These are phyloP conservation scores for Gypsophila paniculata DNA, from an alignment of 179 eudicot species.

Conservation along the genomic window DNA sequence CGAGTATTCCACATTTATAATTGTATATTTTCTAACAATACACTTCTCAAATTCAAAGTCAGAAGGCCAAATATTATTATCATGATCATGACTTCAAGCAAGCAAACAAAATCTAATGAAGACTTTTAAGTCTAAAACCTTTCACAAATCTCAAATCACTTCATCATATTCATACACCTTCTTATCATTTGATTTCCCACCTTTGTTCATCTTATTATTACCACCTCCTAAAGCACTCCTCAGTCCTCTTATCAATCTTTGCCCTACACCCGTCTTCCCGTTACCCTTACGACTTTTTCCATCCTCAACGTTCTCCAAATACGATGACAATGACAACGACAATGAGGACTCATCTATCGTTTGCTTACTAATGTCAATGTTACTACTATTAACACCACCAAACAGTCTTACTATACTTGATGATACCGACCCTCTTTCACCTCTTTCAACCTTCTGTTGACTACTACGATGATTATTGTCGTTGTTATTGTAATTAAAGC, in stretches of 20 bases:
- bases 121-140: no score
- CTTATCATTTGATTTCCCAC: neutral
- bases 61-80: no score
- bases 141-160: neutral
- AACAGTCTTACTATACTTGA: slow-evolving; percentile 31
- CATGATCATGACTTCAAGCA: no score
- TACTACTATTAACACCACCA: slow-evolving; percentile 2
- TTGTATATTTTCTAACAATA: no score
- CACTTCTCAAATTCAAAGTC: no score
- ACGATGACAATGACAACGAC: slow-evolving; percentile 7
- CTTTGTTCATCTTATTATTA: slow-evolving; percentile 23
- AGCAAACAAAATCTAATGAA: no score
- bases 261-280: slow-evolving; percentile 35
- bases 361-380: neutral
- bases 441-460: slow-evolving; percentile 37
- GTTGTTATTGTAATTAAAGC: slow-evolving; percentile 32
- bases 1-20: no score
- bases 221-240: slow-evolving; percentile 46
- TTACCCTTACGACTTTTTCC: neutral
- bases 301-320: slow-evolving; percentile 5
- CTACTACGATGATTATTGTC: no score
- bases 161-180: neutral
- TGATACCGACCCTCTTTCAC: slow-evolving; percentile 61
- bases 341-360: neutral
- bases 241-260: slow-evolving; percentile 44